These are phyloP conservation scores for Candida labiduridarum DNA, from an alignment of 1,139 yeast species.

Conservation along the genomic window DNA sequence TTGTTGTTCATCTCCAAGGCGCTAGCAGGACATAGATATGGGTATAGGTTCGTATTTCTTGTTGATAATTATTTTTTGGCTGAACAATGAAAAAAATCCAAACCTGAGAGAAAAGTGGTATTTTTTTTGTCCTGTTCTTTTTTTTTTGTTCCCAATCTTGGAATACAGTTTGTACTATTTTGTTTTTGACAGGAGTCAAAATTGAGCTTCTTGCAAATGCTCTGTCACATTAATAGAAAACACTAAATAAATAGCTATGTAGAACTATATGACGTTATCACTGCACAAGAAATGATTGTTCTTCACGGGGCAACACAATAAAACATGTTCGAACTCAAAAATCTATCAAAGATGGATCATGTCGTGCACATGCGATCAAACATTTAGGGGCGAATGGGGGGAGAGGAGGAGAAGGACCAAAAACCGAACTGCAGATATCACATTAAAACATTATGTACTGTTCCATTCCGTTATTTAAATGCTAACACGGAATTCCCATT, in stretches of 20 bases:
- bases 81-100: conserved; percentile 1
- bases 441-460: too few relatives aligned
- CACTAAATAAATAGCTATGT: too few relatives aligned
- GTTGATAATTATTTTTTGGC: conserved; percentile 2
- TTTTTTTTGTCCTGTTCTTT: not conserved
- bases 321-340: too few relatives aligned
- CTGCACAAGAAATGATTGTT: too few relatives aligned
- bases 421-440: not conserved
- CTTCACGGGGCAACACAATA: too few relatives aligned
- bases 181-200: not conserved
- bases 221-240: too few relatives aligned
- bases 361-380: too few relatives aligned
- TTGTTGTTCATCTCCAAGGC: conserved; percentile 2
- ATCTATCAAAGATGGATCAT: too few relatives aligned
- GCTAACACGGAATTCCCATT: conserved; percentile 25
- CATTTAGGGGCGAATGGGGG: not conserved
- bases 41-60: not conserved
- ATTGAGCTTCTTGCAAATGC: too few relatives aligned
- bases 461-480: conserved; percentile 15
- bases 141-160: not conserved
- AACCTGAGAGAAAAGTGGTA: not conserved
- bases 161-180: not conserved
- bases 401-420: not conserved
- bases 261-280: too few relatives aligned
- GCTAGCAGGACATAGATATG: conserved; percentile 1